Percentiles rank a stretch among this genome's conserved stretches.
phyloP scores from a whole-genome alignment of 2,329 filamentous ascomycete species.

The Alternaria incomplexa region DNA sequence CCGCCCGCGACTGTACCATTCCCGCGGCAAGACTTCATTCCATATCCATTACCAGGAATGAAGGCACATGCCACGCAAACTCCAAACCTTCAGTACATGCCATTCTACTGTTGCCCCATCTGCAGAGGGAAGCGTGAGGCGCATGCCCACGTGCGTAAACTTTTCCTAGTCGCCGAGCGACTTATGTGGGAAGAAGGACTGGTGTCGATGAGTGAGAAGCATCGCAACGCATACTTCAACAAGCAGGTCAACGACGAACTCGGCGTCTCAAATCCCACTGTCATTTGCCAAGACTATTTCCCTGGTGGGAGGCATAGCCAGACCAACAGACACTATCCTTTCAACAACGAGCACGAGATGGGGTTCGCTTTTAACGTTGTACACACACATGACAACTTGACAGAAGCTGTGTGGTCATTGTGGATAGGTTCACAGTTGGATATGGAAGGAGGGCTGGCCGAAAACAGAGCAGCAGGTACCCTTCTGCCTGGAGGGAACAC shows the following conservation, averaged over 20 bases:
- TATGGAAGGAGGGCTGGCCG: conserved; percentile 2
- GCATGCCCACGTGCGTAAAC: conserved; percentile 33
- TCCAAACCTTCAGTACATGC: background rate
- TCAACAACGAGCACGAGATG: conserved; percentile 35
- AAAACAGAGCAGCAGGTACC: background rate
- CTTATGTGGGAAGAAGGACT: conserved; percentile 27
- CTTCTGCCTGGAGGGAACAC: background rate
- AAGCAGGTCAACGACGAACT: conserved; percentile 38
- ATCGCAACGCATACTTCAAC: conserved; percentile 32
- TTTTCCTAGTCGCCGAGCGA: conserved; percentile 38
- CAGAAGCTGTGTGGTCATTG: conserved; percentile 23
- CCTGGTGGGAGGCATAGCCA: conserved; percentile 29
- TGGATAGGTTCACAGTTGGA: conserved; percentile 28
- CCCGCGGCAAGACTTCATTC: background rate
- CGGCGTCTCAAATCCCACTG: conserved; percentile 29
- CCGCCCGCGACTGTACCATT: background rate
- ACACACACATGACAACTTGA: conserved; percentile 21
- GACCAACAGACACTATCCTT: conserved; percentile 31
- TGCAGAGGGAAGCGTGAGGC: conserved; percentile 17
- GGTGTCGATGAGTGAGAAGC: conserved; percentile 22
- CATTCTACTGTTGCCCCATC: conserved; percentile 23
- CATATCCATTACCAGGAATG: background rate
- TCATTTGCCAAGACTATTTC: conserved; percentile 25
- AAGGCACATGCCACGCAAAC: background rate
- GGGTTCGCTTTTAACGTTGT: conserved; percentile 28